A percentile compares a stretch with the other conserved stretches of the same genome.
These are phyloP conservation scores for Myxozyma sirexii DNA, from an alignment of 805 yeast genomes.

Conservation along the genomic window DNA sequence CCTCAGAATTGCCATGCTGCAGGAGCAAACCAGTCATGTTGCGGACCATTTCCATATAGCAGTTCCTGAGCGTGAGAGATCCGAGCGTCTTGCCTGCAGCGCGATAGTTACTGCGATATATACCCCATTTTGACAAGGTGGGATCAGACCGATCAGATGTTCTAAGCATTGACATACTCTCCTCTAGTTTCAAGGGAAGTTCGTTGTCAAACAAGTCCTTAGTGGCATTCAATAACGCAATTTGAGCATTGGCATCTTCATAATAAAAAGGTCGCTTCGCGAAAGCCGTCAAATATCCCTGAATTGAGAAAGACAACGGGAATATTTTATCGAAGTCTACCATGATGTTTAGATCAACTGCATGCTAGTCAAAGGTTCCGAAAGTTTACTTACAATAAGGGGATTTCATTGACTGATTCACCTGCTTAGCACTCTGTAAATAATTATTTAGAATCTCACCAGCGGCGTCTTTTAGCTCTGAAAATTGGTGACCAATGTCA, in stretches of 20 bases:
- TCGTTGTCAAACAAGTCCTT: conserved; percentile 4
- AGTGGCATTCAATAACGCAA: background rate
- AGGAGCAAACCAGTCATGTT: conserved; percentile 39
- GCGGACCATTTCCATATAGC: conserved; percentile 28
- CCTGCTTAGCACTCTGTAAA: conserved; percentile 35
- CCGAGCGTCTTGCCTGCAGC: conserved; percentile 35
- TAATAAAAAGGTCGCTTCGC: conserved; percentile 5
- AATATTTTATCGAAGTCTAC: conserved; percentile 21
- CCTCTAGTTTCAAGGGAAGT: conserved; percentile 17
- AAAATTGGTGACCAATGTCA: conserved; percentile 34
- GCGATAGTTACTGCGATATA: conserved; percentile 19
- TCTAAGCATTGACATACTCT: conserved; percentile 20
- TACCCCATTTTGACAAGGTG: conserved; percentile 6
- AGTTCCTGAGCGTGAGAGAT: conserved; percentile 37
- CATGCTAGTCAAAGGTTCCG: background rate
- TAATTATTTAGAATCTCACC: conserved; percentile 36
- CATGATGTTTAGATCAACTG: background rate
- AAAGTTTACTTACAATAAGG: conserved; percentile 6
- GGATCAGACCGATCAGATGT: conserved; percentile 5
- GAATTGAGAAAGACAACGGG: conserved; percentile 39
- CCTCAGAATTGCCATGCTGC: conserved; percentile 35
- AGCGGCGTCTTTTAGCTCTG: conserved; percentile 41
- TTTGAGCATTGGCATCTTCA: conserved; percentile 8
- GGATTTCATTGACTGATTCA: conserved; percentile 17
- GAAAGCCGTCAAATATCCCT: conserved; percentile 44